These are phyloP conservation scores for Fusarium setosum DNA, from an alignment of 2,329 filamentous ascomycete species.

Conservation along the genomic window DNA sequence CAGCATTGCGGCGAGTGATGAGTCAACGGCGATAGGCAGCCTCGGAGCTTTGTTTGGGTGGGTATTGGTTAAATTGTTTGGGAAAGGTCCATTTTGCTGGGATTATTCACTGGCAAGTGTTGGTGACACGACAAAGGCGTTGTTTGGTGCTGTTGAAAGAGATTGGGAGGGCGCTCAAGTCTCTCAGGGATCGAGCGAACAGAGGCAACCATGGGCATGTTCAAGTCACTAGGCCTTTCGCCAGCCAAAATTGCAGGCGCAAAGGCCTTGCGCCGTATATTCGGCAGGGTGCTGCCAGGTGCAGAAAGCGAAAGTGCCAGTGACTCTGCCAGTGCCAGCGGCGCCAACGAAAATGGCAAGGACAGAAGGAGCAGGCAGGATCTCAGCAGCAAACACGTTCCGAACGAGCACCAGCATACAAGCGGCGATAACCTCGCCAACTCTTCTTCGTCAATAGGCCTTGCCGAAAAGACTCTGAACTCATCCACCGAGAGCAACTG, in stretches of 20 bases:
- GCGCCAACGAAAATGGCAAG: slow-evolving; percentile 29
- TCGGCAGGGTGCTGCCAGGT: slow-evolving; percentile 44
- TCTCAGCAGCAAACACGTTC: slow-evolving; percentile 1
- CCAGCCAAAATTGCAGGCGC: slow-evolving; percentile 45
- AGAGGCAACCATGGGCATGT: slow-evolving; percentile 36
- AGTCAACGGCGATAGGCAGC: background rate
- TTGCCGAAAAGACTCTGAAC: background rate
- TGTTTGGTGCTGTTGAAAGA: background rate
- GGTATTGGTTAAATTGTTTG: background rate
- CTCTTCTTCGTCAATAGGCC: background rate
- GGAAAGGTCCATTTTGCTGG: background rate
- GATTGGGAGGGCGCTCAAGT: background rate
- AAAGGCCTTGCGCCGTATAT: slow-evolving; percentile 45
- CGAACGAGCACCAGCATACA: slow-evolving; percentile 7
- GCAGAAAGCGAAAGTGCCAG: slow-evolving; percentile 30
- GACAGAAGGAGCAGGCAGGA: slow-evolving; percentile 10
- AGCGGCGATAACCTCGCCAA: background rate
- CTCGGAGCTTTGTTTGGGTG: no score
- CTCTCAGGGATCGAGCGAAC: slow-evolving; percentile 1
- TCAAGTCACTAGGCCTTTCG: slow-evolving; percentile 46
- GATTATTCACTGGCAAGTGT: background rate
- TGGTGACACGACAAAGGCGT: slow-evolving; percentile 7
- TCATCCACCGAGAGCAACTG: background rate
- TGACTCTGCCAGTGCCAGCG: slow-evolving; percentile 24
- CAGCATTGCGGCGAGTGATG: slow-evolving; percentile 8